Evolutionary conservation across 2,329 filamentous ascomycete species (phyloP), one percentile per base, ranked within the genome.

Genomic region (Parastagonospora nodorum): DNA sequence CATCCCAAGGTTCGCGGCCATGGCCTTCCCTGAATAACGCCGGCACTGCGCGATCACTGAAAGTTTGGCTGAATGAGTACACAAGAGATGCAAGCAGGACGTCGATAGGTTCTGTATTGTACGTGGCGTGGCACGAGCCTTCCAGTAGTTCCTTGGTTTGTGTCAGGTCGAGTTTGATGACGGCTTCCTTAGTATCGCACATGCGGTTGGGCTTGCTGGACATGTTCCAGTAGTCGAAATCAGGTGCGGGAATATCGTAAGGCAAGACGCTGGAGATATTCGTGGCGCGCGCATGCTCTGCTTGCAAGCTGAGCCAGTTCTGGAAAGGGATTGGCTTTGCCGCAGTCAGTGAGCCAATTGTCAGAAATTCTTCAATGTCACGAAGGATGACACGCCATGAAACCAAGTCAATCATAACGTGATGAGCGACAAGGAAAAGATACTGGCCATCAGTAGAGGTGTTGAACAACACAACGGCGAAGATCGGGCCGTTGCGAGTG

Each of bases 61-160:
- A 84, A 67, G 0, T 80, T 79, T 42, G 75, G 78, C 1, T 82
- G 54, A 80, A 80, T 0, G 76, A 73, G 41, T 75, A 44, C 6
- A 63, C 31, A 8, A 69, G 43, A 6, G 56, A 55, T 3, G 64
- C 55, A 1, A 64, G 47, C 6, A 71, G 48, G n/a, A 69, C 44
- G 14, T 71, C 68, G 2, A 65, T 42, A 0, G 77, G 70, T 33
- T 84, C 79, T 0, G 80, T 82, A 33, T 75, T 73, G 55, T 83
- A 76, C 1, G 78, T 76, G 14, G 74, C 65, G 39, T 79, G 49
- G 40, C 51, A 55, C 28, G 33, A 12, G 6, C 57, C 45, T 15
- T 51, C 47, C 14, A 62, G 45, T 9, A 60, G 42, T 12, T 43
- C 47, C 28, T 45, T 41, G 12, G 56, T 59, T 9, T 47, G 42